Conservation (phyloP, 495 filamentous ascomycete species). For the Aspergillus ostianus region DNA sequence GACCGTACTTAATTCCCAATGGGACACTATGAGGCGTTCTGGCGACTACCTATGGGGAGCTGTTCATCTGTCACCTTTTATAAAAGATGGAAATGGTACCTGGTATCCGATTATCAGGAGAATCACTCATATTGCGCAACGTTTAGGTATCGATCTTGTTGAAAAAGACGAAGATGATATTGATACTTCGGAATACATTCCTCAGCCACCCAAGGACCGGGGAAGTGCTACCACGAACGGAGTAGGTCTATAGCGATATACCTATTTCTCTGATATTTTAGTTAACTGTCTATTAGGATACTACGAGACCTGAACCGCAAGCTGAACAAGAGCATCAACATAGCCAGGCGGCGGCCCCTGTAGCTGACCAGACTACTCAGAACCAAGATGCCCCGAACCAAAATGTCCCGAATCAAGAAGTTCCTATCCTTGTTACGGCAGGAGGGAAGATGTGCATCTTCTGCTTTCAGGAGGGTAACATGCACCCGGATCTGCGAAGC, state of each 20-base stretch:
- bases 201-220: background rate
- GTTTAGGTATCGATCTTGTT: conserved; percentile 11
- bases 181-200: conserved; percentile 9
- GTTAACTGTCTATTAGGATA: background rate
- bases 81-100: conserved; percentile 5
- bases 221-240: background rate
- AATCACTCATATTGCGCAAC: conserved; percentile 19
- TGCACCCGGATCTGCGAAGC: background rate
- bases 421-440: background rate
- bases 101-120: conserved; percentile 21
- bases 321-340: background rate
- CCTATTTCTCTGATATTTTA: too few relatives aligned
- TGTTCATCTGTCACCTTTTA: conserved; percentile 26
- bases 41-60: conserved; percentile 21
- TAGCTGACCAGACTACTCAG: background rate
- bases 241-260: too few relatives aligned
- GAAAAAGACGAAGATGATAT: conserved; percentile 18
- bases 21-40: conserved; percentile 18
- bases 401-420: too few relatives aligned
- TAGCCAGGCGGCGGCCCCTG: background rate
- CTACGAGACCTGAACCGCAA: background rate
- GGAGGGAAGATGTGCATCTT: conserved; percentile 26
- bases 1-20: conserved; percentile 21
- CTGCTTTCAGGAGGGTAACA: conserved; percentile 16
- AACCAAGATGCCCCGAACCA: too few relatives aligned